Evolutionary conservation across 441 rosid species (phyloP).

Genomic region (Iberis amara): DNA sequence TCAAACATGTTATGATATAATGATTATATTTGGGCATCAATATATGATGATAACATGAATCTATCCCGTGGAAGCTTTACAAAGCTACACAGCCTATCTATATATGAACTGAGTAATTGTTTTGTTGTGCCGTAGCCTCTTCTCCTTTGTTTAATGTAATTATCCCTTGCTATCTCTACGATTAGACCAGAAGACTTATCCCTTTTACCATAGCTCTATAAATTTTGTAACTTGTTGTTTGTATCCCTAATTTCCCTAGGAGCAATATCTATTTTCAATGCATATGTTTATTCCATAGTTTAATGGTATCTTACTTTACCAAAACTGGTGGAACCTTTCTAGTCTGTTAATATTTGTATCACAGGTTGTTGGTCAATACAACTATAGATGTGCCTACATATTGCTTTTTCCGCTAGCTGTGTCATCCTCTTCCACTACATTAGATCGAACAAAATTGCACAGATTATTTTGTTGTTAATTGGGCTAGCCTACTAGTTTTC

Average conservation of each 20-base stretch:
- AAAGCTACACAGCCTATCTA: background rate
- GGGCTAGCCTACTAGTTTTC: slow-evolving; percentile 13
- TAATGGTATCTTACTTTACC: background rate
- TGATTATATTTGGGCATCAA: slow-evolving; percentile 14
- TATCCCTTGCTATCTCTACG: slow-evolving; percentile 3
- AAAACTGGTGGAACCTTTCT: slow-evolving; percentile 4
- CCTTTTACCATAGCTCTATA: slow-evolving; percentile 1
- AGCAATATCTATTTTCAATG: slow-evolving; percentile 1
- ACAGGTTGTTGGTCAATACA: background rate
- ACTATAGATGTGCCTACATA: slow-evolving; percentile 1
- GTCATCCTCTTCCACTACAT: slow-evolving; percentile 14
- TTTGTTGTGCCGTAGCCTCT: slow-evolving; percentile 1
- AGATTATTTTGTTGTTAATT: slow-evolving; percentile 7
- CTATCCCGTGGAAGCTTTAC: background rate
- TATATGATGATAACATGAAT: slow-evolving; percentile 5
- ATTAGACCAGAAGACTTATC: background rate
- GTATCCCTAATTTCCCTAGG: background rate
- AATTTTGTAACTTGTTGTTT: background rate
- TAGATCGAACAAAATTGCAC: slow-evolving; percentile 12
- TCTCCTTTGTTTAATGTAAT: background rate
- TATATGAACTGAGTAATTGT: slow-evolving; percentile 10
- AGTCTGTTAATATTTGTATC: background rate
- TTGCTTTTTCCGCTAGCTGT: slow-evolving; percentile 3
- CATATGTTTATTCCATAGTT: background rate
- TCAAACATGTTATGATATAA: slow-evolving; percentile 8